Evolutionary conservation across 2,329 filamentous ascomycete genomes (phyloP).

Genomic region (Hirsutella rhossiliensis): DNA sequence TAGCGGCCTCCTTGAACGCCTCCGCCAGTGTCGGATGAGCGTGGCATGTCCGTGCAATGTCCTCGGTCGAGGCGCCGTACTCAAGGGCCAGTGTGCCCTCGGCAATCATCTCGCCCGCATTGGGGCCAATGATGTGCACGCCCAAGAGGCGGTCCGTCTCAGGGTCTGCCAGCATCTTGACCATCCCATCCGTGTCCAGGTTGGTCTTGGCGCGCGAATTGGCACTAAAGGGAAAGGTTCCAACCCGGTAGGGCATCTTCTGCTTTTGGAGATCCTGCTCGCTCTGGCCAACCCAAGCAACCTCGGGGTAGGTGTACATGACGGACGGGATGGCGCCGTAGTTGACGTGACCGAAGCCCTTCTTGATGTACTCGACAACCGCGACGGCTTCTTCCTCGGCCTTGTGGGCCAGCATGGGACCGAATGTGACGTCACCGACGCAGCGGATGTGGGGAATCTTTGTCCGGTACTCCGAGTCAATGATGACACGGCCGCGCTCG

Average conservation of each 20-base stretch:
- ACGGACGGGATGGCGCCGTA: conserved; percentile 95
- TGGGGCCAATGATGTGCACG: conserved; percentile 91
- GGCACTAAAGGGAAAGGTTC: conserved; percentile 92
- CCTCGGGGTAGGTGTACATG: conserved; percentile 99
- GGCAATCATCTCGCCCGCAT: conserved; percentile 98
- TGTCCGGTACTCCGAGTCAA: conserved; percentile 97
- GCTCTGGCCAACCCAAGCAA: conserved; percentile 96
- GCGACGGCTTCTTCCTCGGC: conserved; percentile 96
- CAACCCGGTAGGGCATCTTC: conserved; percentile 83
- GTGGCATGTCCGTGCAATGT: conserved; percentile 89
- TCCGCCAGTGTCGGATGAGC: conserved; percentile 93
- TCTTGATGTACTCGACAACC: conserved; percentile 92
- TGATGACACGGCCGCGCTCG: conserved; percentile 87
- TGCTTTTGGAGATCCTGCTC: conserved; percentile 89
- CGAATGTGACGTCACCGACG: conserved; percentile 92
- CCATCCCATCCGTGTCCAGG: conserved; percentile 85
- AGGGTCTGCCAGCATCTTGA: conserved; percentile 94
- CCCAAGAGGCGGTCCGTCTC: conserved; percentile 94
- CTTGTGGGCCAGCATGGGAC: conserved; percentile 98
- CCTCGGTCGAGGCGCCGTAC: conserved; percentile 91
- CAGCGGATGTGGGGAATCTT: conserved; percentile 95
- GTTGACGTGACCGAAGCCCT: conserved; percentile 97
- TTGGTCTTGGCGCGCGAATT: conserved; percentile 99
- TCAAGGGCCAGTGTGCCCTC: conserved; percentile 91
- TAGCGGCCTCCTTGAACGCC: conserved; percentile 99